Conservation (phyloP, 2,329 filamentous ascomycete species). For the Ophiosphaerella korrae region DNA sequence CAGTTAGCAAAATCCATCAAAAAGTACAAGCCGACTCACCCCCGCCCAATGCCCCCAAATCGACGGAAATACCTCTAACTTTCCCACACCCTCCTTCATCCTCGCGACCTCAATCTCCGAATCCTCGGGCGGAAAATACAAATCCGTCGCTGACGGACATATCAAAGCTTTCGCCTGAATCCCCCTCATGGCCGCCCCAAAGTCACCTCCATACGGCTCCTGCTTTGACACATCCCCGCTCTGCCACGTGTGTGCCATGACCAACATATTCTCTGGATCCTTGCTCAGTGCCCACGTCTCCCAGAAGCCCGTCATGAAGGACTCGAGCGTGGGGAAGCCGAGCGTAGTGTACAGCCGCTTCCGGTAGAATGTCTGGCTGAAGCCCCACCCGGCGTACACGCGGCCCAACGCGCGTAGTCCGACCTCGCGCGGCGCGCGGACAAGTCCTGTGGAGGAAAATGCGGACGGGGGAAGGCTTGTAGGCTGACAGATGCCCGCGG, state of each 20-base stretch:
- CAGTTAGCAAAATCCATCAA: conserved; percentile 11
- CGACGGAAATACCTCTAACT: conserved; percentile 59
- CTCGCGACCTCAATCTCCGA: conserved; percentile 72
- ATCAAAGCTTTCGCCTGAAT: conserved; percentile 77
- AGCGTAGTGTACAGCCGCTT: conserved; percentile 68
- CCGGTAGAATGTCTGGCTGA: conserved; percentile 79
- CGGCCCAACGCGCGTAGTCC: conserved; percentile 74
- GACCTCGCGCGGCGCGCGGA: background rate
- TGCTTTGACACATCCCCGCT: conserved; percentile 71
- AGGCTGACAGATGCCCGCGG: conserved; percentile 53
- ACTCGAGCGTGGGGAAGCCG: conserved; percentile 70
- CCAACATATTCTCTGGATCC: conserved; percentile 75
- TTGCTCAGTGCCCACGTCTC: conserved; percentile 74
- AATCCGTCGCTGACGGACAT: conserved; percentile 72
- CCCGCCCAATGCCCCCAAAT: conserved; percentile 67
- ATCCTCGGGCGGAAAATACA: conserved; percentile 84
- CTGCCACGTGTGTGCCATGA: conserved; percentile 82
- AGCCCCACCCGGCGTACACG: conserved; percentile 81
- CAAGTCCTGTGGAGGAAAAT: conserved; percentile 46
- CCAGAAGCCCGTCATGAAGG: conserved; percentile 78
- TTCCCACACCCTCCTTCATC: conserved; percentile 65
- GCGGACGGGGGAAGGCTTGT: conserved; percentile 32
- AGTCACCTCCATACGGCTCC: conserved; percentile 69
- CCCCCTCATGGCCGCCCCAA: conserved; percentile 63
- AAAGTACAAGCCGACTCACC: conserved; percentile 46